Conservation (phyloP, 164 flowering plant species). For the Houttuynia cordata region DNA sequence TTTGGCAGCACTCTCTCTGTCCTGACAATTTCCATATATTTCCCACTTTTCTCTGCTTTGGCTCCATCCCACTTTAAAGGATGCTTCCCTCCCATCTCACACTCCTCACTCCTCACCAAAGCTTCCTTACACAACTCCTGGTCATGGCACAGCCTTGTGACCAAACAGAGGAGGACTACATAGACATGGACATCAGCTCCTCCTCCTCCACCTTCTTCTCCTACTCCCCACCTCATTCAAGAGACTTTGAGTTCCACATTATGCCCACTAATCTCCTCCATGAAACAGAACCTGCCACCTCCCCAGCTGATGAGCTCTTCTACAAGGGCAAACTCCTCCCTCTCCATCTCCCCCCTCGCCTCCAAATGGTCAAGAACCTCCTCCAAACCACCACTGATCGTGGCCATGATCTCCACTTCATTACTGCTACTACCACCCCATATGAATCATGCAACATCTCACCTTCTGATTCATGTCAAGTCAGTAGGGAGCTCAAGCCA, state of each 20-base stretch:
- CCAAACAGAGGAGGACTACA: constrained; percentile 60
- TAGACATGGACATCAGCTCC: constrained; percentile 68
- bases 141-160: constrained; percentile 19
- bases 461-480: constrained; percentile 52
- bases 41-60: constrained; percentile 6
- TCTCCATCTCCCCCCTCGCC: constrained; percentile 75
- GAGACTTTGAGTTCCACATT: constrained; percentile 90
- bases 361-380: constrained; percentile 67
- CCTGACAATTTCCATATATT: constrained; percentile 15
- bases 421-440: constrained; percentile 21
- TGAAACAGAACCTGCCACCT: constrained; percentile 30
- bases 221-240: constrained; percentile 19
- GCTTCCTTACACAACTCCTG: not conserved
- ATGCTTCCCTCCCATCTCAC: constrained; percentile 9
- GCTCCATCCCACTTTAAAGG: constrained; percentile 27
- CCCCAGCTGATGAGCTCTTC: constrained; percentile 91
- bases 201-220: constrained; percentile 22
- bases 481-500: constrained; percentile 48
- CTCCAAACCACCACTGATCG: constrained; percentile 20
- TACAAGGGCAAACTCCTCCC: constrained; percentile 86
- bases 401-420: constrained; percentile 7
- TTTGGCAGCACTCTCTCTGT: constrained; percentile 18
- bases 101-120: not conserved
- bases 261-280: constrained; percentile 26
- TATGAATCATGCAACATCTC: constrained; percentile 47